Conservation (phyloP, 768 basidiomycete species). For the Lactarius hengduanensis region DNA sequence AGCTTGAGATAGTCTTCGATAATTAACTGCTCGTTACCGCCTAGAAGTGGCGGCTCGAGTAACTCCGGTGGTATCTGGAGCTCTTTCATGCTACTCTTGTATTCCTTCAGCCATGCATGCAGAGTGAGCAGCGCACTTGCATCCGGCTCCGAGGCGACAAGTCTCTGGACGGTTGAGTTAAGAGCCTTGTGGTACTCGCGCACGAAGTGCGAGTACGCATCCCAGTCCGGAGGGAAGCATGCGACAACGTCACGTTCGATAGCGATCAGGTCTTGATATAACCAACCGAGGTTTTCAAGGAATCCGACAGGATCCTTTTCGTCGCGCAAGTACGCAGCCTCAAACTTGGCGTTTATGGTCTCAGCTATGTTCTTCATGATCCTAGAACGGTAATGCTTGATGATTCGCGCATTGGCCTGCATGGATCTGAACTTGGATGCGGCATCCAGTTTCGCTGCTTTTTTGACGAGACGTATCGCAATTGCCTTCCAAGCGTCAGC, state of each 20-base stretch:
- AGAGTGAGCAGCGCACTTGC: constrained; percentile 85
- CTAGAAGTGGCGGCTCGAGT: constrained; percentile 86
- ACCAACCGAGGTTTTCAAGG: constrained; percentile 78
- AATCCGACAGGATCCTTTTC: constrained; percentile 68
- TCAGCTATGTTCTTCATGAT: constrained; percentile 76
- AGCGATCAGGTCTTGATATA: constrained; percentile 94
- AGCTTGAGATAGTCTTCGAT: constrained; percentile 95
- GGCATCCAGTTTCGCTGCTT: constrained; percentile 88
- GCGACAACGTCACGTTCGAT: constrained; percentile 87
- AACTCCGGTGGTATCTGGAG: constrained; percentile 78
- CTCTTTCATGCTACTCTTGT: constrained; percentile 93
- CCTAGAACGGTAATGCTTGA: constrained; percentile 95
- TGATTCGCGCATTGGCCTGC: constrained; percentile 86
- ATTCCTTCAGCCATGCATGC: constrained; percentile 94
- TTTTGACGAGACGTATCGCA: constrained; percentile 91
- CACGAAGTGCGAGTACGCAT: constrained; percentile 79
- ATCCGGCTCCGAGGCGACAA: constrained; percentile 74
- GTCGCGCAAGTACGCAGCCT: constrained; percentile 60
- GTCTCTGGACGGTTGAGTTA: constrained; percentile 65
- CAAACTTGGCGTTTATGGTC: constrained; percentile 71
- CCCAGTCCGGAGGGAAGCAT: constrained; percentile 91
- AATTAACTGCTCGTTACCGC: constrained; percentile 88
- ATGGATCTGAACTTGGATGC: constrained; percentile 92
- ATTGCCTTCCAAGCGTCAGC: constrained; percentile 61
- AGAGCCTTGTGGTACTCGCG: constrained; percentile 89